Percentiles rank a stretch among this genome's conserved stretches.
These are phyloP conservation scores for Pyrrhoderma noxium DNA, from an alignment of 1,284 basidiomycete genomes.

Conservation along the genomic window DNA sequence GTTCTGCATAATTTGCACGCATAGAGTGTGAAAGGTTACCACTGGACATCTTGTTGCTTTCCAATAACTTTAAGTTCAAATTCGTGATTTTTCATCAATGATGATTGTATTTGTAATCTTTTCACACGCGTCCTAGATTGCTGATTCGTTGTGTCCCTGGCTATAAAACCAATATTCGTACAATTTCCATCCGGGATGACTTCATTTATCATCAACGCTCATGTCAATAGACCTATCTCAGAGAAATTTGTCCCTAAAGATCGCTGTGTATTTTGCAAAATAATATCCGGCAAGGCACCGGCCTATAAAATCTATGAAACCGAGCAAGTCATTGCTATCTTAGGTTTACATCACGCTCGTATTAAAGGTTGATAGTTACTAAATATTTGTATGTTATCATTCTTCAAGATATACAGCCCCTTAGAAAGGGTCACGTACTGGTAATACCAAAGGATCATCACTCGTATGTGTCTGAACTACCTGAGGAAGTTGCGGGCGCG, in stretches of 20 bases:
- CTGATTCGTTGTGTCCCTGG: too few species aligned
- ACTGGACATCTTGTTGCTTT: conserved; percentile 27
- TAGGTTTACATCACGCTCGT: conserved; percentile 36
- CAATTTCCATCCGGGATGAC: conserved; percentile 54
- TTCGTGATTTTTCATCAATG: too few species aligned
- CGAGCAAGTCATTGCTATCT: conserved; percentile 59
- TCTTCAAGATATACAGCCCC: conserved; percentile 65
- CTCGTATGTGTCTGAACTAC: conserved; percentile 55
- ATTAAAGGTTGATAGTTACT: conserved; percentile 11
- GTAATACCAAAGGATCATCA: conserved; percentile 62
- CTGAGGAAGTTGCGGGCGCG: conserved; percentile 51
- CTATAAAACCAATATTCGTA: too few species aligned
- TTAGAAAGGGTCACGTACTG: conserved; percentile 60
- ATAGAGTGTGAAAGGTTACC: conserved; percentile 57
- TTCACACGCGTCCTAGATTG: too few species aligned
- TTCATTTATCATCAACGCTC: conserved; percentile 63
- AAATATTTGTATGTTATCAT: too few species aligned
- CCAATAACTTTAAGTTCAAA: too few species aligned
- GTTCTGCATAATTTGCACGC: conserved; percentile 59
- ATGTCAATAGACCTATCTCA: conserved; percentile 28
- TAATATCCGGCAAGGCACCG: conserved; percentile 41
- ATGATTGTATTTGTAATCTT: too few species aligned
- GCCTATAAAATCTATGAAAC: conserved; percentile 54
- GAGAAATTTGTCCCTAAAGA: conserved; percentile 19
- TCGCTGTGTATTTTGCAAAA: conserved; percentile 56